Conservation (phyloP, 371 early-diverging fungal species). For the Mortierella sp. region DNA sequence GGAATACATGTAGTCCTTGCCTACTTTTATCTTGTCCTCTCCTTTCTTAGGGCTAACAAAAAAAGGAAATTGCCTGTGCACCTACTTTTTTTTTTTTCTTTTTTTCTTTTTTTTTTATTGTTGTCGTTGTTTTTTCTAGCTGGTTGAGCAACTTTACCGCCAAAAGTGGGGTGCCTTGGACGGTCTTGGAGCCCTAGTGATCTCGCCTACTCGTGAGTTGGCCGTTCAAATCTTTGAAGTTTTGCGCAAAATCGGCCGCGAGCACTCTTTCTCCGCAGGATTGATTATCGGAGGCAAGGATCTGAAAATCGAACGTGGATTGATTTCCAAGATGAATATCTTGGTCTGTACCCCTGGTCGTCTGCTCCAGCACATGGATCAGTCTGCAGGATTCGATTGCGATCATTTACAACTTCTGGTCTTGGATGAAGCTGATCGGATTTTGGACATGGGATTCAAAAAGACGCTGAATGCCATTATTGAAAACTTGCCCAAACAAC, state of each 20-base stretch:
- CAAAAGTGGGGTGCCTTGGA: constrained; percentile 86
- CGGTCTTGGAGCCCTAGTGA: constrained; percentile 92
- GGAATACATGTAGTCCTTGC: background rate
- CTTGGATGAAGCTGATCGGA: constrained; percentile 98
- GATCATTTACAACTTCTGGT: constrained; percentile 89
- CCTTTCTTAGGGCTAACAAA: background rate
- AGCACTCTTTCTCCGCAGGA: constrained; percentile 93
- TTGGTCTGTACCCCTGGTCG: constrained; percentile 98
- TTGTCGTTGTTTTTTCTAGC: constrained; percentile 44
- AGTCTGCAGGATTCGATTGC: constrained; percentile 91
- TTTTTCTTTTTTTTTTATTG: background rate
- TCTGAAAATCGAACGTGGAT: constrained; percentile 88
- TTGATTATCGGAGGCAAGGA: constrained; percentile 97
- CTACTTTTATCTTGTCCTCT: background rate
- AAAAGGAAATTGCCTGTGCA: background rate
- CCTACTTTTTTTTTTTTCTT: background rate
- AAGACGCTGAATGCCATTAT: constrained; percentile 95
- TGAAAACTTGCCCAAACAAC: constrained; percentile 84
- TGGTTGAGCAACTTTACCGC: constrained; percentile 86
- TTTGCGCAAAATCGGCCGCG: constrained; percentile 85
- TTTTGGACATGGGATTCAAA: constrained; percentile 95
- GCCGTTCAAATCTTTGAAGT: constrained; percentile 98
- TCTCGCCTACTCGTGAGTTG: constrained; percentile 99
- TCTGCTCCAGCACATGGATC: constrained; percentile 97
- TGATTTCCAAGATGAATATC: constrained; percentile 92